Percentiles rank a stretch among this genome's conserved stretches.
Evolutionary conservation across 2,329 filamentous ascomycete genomes (phyloP).

Genomic region (Plenodomus biglobosus): DNA sequence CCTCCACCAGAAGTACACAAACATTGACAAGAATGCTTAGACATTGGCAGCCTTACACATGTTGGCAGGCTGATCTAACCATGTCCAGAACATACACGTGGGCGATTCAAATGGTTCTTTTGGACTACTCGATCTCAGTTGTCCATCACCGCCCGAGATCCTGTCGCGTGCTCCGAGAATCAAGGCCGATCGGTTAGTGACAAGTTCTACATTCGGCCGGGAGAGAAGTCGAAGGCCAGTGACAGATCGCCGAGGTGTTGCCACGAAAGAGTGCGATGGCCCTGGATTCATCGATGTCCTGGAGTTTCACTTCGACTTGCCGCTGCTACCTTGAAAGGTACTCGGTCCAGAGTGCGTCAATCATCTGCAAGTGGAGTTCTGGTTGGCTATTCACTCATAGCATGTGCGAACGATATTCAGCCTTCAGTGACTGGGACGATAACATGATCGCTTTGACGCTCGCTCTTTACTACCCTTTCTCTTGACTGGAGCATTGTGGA

Average conservation of each 20-base stretch:
- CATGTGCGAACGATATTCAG: no score
- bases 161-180: background rate
- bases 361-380: no score
- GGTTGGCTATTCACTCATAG: no score
- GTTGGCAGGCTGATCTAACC: background rate
- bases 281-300: no score
- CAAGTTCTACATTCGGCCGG: background rate
- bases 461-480: no score
- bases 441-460: no score
- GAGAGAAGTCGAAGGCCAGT: background rate
- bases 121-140: background rate
- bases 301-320: no score
- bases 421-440: no score
- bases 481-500: no score
- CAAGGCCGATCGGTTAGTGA: background rate
- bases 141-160: background rate
- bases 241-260: background rate
- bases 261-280: no score
- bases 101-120: background rate
- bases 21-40: slow-evolving; percentile 15
- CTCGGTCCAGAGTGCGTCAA: no score
- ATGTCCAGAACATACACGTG: slow-evolving; percentile 9
- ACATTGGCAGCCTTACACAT: slow-evolving; percentile 9
- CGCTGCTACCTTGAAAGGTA: no score
- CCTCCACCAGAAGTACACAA: slow-evolving; percentile 10